Evolutionary conservation across 106 monocot genomes (phyloP).

Genomic region (Ottelia alismoides): DNA sequence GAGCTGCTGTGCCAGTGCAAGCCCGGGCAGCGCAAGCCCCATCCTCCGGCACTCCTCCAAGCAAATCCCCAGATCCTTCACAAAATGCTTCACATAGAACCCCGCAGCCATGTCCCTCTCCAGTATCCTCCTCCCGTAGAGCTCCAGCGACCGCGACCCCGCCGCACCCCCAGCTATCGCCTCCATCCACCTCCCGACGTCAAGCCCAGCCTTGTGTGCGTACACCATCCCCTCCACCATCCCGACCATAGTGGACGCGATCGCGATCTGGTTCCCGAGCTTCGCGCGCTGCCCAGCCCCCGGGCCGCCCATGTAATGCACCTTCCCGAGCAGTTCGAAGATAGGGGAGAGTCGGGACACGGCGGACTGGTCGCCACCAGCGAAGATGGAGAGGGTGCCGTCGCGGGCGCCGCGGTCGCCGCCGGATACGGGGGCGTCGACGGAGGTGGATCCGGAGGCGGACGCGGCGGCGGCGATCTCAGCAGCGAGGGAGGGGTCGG

Average conservation of each 20-base stretch:
- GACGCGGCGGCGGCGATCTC: constrained; percentile 42
- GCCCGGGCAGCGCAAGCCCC: constrained; percentile 73
- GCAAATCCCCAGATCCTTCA: constrained; percentile 92
- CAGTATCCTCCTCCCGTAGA: constrained; percentile 73
- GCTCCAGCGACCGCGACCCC: constrained; percentile 65
- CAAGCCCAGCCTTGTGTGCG: constrained; percentile 72
- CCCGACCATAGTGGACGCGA: constrained; percentile 88
- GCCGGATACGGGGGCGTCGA: constrained; percentile 92
- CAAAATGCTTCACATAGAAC: constrained; percentile 87
- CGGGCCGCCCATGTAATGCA: constrained; percentile 81
- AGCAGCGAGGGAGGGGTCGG: constrained; percentile 67
- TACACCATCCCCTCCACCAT: constrained; percentile 87
- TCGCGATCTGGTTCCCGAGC: constrained; percentile 84
- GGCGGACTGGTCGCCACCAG: constrained; percentile 44
- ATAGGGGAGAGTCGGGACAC: constrained; percentile 40
- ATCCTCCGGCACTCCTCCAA: constrained; percentile 78
- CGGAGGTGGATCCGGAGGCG: constrained; percentile 18
- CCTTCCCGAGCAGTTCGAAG: constrained; percentile 52
- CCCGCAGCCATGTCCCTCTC: constrained; percentile 78
- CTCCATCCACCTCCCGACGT: constrained; percentile 60
- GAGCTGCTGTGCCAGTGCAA: constrained; percentile 83
- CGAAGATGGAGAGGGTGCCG: constrained; percentile 69
- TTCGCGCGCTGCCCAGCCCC: constrained; percentile 79
- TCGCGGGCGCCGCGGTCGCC: constrained; percentile 75
- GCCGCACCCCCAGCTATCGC: constrained; percentile 81